These are phyloP conservation scores for Tetrahymena borealis DNA, from an alignment of 73 alveolate genomes.

Conservation along the genomic window DNA sequence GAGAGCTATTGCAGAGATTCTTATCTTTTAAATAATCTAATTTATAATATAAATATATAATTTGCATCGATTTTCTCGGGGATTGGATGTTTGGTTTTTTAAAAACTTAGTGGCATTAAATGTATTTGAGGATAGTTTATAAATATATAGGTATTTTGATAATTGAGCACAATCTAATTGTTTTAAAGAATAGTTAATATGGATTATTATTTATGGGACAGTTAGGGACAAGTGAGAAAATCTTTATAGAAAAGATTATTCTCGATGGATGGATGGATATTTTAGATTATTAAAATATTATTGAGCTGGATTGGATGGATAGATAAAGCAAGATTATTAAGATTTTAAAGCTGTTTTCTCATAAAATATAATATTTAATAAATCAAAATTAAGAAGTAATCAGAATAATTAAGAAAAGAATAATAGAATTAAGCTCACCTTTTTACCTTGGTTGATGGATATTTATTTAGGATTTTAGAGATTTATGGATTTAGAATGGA, in stretches of 20 bases:
- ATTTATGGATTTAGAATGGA: neutral
- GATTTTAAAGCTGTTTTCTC: neutral
- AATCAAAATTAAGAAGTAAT: neutral
- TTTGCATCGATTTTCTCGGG: neutral
- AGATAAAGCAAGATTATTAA: too few species aligned
- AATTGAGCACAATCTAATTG: neutral
- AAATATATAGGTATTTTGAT: neutral
- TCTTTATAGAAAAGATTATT: neutral
- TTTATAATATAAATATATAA: neutral
- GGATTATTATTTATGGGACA: neutral
- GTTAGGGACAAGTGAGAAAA: neutral
- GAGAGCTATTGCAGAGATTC: constrained; percentile 1
- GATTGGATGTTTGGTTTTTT: neutral
- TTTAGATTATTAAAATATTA: too few species aligned
- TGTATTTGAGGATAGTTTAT: neutral
- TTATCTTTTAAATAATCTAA: neutral
- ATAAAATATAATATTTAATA: neutral
- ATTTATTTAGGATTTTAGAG: neutral
- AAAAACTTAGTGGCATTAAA: neutral
- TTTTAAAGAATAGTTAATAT: neutral
- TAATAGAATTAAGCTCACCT: neutral
- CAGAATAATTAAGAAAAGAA: neutral
- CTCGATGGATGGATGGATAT: too few species aligned
- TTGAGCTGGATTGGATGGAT: too few species aligned
- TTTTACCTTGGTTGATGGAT: neutral